A percentile compares a stretch with the other conserved stretches of the same genome.
Conservation (phyloP, 129 eudicot genomes). For the Pulicaria dysenterica region DNA sequence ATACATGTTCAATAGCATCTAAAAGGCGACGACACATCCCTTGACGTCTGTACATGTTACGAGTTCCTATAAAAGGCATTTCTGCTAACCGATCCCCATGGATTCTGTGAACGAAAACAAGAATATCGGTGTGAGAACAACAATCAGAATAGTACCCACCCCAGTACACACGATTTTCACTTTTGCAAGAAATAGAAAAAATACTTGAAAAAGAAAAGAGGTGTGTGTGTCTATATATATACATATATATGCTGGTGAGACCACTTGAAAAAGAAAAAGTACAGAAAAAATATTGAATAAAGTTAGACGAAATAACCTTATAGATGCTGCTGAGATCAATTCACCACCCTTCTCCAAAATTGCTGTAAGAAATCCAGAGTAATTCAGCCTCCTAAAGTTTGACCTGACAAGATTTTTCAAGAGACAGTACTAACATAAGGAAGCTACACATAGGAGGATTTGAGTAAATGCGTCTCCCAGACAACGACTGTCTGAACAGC, state of each 20-base stretch:
- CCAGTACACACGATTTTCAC: too few species aligned
- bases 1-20: constrained; percentile 72
- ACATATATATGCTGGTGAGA: too few species aligned
- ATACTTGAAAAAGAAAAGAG: too few species aligned
- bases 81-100: constrained; percentile 87
- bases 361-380: constrained; percentile 64
- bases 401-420: constrained; percentile 57
- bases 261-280: not conserved
- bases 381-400: constrained; percentile 76
- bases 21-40: constrained; percentile 95
- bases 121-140: constrained; percentile 4
- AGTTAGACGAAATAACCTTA: constrained; percentile 51
- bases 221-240: too few species aligned
- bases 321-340: constrained; percentile 69
- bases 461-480: not conserved
- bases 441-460: constrained; percentile 13
- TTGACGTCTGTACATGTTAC: constrained; percentile 84
- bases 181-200: too few species aligned
- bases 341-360: constrained; percentile 79
- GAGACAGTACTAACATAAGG: not conserved
- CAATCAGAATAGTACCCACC: not conserved
- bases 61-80: constrained; percentile 98
- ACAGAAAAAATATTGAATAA: not conserved
- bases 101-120: constrained; percentile 46
- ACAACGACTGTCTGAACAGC: not conserved